A percentile compares a stretch with the other conserved stretches of the same genome.
phyloP scores from a whole-genome alignment of 345 rosid species.

The Lepidium sativum region DNA sequence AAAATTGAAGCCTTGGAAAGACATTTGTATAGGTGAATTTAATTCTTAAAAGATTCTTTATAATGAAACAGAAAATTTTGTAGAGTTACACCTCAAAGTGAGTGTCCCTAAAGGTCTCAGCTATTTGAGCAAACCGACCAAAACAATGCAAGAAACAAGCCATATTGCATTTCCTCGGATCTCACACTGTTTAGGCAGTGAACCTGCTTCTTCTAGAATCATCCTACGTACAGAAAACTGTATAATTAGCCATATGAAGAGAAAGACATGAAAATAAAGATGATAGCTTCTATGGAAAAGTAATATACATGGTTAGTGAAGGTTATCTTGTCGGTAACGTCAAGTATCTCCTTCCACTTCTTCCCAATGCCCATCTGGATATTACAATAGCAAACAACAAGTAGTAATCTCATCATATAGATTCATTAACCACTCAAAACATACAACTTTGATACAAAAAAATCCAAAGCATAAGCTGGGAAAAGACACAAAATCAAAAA shows the following conservation, averaged over 20 bases:
- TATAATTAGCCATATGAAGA: not conserved
- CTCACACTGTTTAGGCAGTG: slow-evolving; percentile 39
- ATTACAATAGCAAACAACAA: slow-evolving; percentile 3
- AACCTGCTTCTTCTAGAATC: slow-evolving; percentile 70
- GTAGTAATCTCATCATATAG: not conserved
- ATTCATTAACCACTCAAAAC: not conserved
- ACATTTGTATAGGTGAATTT: not conserved
- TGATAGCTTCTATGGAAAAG: not conserved
- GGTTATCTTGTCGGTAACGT: slow-evolving; percentile 56
- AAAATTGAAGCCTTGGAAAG: not conserved
- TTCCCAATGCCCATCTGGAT: slow-evolving; percentile 75
- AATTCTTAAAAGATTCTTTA: not conserved
- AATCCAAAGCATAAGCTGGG: not conserved
- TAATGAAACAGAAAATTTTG: slow-evolving; percentile 8
- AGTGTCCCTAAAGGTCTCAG: slow-evolving; percentile 15
- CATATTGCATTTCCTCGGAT: slow-evolving; percentile 12
- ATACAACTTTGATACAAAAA: not conserved
- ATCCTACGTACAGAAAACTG: slow-evolving; percentile 50
- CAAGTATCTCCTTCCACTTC: slow-evolving; percentile 94
- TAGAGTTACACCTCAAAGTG: slow-evolving; percentile 20
- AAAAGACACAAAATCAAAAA: no score
- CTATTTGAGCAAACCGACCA: slow-evolving; percentile 14
- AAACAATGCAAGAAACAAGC: slow-evolving; percentile 19
- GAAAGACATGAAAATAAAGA: not conserved
- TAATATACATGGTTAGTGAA: slow-evolving; percentile 77